These are phyloP conservation scores for Eucalyptus tenuipes DNA, from an alignment of 345 rosid genomes.

Conservation along the genomic window DNA sequence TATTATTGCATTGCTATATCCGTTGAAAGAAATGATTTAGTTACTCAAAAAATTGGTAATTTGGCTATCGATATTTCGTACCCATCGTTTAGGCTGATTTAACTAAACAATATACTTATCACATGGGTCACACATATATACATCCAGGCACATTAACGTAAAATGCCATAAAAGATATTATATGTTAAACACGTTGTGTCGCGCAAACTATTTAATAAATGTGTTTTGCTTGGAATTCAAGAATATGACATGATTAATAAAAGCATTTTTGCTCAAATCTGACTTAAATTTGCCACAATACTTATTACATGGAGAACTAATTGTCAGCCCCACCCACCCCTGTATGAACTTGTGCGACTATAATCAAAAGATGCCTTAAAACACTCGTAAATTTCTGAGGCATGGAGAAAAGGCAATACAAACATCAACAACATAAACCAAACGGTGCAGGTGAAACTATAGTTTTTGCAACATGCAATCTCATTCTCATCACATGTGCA, in stretches of 20 bases:
- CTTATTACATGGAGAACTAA: neutral
- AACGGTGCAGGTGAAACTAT: neutral
- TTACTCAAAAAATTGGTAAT: too few relatives aligned
- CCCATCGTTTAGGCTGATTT: neutral
- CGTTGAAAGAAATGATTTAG: too few relatives aligned
- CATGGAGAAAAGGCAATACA: neutral
- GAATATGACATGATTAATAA: neutral
- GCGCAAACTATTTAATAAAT: neutral
- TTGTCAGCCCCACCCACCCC: neutral
- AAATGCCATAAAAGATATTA: neutral
- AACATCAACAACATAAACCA: neutral
- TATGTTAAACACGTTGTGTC: neutral
- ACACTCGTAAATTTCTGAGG: neutral
- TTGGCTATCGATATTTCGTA: too few relatives aligned
- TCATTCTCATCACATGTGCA: neutral
- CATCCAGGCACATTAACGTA: neutral
- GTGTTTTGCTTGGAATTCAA: neutral
- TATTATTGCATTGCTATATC: too few relatives aligned
- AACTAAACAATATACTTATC: neutral
- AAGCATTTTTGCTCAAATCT: neutral
- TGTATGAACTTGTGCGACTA: neutral
- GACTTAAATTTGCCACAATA: neutral
- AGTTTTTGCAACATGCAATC: neutral
- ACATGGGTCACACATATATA: neutral
- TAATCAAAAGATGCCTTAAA: neutral